Percentiles rank a stretch among this genome's conserved stretches.
Conservation (phyloP, 2,329 filamentous ascomycete genomes). For the Clathrospora elynae region DNA sequence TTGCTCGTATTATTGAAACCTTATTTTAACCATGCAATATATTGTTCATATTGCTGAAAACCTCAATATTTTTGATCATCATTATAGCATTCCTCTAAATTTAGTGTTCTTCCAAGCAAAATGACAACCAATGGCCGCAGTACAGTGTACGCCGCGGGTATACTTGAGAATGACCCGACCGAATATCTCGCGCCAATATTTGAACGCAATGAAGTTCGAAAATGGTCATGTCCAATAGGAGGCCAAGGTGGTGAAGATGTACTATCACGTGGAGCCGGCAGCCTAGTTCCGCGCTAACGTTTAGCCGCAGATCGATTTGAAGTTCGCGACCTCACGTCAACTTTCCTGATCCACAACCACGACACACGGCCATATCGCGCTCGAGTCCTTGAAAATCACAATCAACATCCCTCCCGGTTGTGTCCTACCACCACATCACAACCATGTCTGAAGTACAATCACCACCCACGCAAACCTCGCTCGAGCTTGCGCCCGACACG, state of each 20-base stretch:
- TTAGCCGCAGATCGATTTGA: constrained; percentile 18
- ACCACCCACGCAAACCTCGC: constrained; percentile 28
- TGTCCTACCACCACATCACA: constrained; percentile 14
- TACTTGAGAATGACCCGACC: too few relatives aligned
- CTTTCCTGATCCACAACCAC: too few relatives aligned
- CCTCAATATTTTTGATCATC: not conserved
- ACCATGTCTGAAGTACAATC: constrained; percentile 41
- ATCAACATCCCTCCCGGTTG: constrained; percentile 1
- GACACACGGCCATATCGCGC: too few relatives aligned
- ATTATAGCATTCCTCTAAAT: not conserved
- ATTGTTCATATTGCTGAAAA: too few relatives aligned
- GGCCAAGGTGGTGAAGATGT: not conserved
- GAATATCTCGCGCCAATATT: too few relatives aligned
- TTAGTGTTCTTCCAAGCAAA: not conserved
- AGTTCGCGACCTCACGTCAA: constrained; percentile 17
- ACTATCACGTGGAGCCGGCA: constrained; percentile 55
- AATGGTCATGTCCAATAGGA: not conserved
- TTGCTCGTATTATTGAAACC: too few relatives aligned
- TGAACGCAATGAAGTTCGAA: too few relatives aligned
- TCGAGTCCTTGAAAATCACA: too few relatives aligned
- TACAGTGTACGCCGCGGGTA: too few relatives aligned
- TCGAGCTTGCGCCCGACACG: constrained; percentile 23
- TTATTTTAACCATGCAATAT: too few relatives aligned
- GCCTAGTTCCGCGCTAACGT: constrained; percentile 10
- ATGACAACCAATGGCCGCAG: too few relatives aligned